Evolutionary conservation across 2,329 filamentous ascomycete genomes (phyloP).

Genomic region (Xylariales sp.): DNA sequence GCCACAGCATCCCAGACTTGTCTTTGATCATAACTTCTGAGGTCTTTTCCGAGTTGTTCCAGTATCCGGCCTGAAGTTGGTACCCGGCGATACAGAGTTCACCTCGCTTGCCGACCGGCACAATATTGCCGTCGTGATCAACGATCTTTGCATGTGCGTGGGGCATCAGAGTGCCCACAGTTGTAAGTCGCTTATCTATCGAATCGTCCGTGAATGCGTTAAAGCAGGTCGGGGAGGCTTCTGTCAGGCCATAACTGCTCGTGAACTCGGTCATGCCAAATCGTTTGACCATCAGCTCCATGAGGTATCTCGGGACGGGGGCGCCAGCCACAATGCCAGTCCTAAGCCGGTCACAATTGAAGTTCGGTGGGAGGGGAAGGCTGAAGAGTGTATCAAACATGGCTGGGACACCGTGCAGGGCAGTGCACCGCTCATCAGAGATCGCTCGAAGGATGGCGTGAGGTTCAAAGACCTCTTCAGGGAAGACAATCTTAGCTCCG

Average conservation of each 20-base stretch:
- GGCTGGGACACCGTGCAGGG: conserved; percentile 75
- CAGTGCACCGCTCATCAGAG: conserved; percentile 64
- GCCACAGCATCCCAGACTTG: conserved; percentile 54
- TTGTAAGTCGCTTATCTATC: conserved; percentile 61
- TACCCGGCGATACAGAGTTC: conserved; percentile 78
- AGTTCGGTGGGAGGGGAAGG: conserved; percentile 36
- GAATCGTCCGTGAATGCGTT: conserved; percentile 73
- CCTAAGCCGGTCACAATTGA: conserved; percentile 51
- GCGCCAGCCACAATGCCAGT: conserved; percentile 79
- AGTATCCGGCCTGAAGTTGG: conserved; percentile 64
- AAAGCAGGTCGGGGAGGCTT: conserved; percentile 76
- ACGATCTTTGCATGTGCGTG: conserved; percentile 76
- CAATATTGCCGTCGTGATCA: conserved; percentile 58
- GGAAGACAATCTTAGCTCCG: conserved; percentile 72
- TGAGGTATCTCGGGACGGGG: conserved; percentile 69
- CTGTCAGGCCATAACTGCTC: conserved; percentile 68
- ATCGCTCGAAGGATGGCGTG: conserved; percentile 62
- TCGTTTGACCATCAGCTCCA: conserved; percentile 66
- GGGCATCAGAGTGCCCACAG: conserved; percentile 72
- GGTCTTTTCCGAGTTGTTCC: conserved; percentile 71
- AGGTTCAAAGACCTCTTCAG: conserved; percentile 69
- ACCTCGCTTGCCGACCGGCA: conserved; percentile 64
- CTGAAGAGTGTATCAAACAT: conserved; percentile 70
- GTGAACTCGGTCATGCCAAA: conserved; percentile 75
- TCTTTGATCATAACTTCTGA: conserved; percentile 53